Base-by-base conservation (phyloP, 106 monocot genomes). In the Platanthera guangdongensis region DNA sequence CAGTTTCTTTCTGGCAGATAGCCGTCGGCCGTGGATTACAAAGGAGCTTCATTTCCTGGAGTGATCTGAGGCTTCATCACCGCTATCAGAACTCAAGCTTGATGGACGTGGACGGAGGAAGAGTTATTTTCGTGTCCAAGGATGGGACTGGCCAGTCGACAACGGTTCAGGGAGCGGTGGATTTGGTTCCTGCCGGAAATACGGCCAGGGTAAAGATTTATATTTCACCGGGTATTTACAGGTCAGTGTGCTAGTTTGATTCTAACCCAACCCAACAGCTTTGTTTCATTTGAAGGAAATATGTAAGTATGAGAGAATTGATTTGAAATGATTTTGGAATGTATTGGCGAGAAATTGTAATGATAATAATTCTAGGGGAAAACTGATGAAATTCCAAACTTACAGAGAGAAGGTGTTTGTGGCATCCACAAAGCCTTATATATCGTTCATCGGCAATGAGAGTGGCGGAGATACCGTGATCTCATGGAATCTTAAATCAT, bases 131-230 rank as follows among this genome's bases (percentile, higher is more conserved):
- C 10, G 96, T 96, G 13, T 78, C 89, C 5, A 78, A 75, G 46
- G 87, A 87, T 60, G 96, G 89, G 52, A 57, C 19, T 3, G 91
- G 91, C 5, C 80, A 94, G 71, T 91, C 93, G 4, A 78, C 2
- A 18, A 94, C 93, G 12, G 91, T 97, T 18, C 97, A 94, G 67
- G 93, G 87, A 50, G 97, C 91, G n/a, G 86, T 97, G 9, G 86
- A 97, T 70, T 78, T 94, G 87, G 84, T 97, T 50, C 89, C 91
- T 59, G 68, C 75, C 45, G 84, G 85, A 3, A 93, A 97, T 75
- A 51, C 4, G 1, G 16, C 81, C 62, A 81, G 96, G 65, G 82
- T 94, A 49, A 97, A 89, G 83, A 91, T 97, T 15, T 73, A 88
- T 19, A 81, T 97, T 14, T 67, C 69, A 16, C 81, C 89, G 28